Percentiles rank a stretch among this genome's conserved stretches.
Conservation (phyloP, 192 early-diverging fungal genomes). For the Linnemannia elongata region DNA sequence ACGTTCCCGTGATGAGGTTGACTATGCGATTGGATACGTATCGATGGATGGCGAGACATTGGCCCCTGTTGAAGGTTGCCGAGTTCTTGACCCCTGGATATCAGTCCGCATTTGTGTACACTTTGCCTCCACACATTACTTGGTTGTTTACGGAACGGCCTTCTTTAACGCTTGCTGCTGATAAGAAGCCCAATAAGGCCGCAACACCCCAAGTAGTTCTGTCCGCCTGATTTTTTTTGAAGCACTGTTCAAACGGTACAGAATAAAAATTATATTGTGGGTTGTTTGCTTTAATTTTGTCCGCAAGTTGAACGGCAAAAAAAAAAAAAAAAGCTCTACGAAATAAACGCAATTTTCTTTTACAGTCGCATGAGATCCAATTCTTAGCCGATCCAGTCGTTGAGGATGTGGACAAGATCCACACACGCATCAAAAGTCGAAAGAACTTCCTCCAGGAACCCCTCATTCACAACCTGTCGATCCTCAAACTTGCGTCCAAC, state of each 20-base stretch:
- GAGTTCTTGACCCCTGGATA: neutral
- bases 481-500: slow-evolving; percentile 63
- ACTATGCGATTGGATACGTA: neutral
- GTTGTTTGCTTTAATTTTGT: neutral
- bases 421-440: slow-evolving; percentile 61
- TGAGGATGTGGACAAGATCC: slow-evolving; percentile 68
- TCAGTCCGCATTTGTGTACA: neutral
- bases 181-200: neutral
- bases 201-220: neutral
- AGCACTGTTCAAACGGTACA: neutral
- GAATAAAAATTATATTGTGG: neutral
- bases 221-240: neutral
- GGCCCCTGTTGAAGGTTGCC: neutral
- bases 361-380: neutral
- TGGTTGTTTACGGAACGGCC: neutral
- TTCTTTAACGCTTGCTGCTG: neutral
- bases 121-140: neutral
- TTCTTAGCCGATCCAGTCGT: slow-evolving; percentile 60
- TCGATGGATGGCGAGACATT: neutral
- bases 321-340: neutral
- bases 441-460: slow-evolving; percentile 64
- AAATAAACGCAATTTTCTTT: neutral
- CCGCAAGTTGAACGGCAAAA: neutral
- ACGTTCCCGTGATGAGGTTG: neutral
- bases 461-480: slow-evolving; percentile 62